These are phyloP conservation scores for Dillenia turbinata DNA, from an alignment of 164 flowering plant species.

Conservation along the genomic window DNA sequence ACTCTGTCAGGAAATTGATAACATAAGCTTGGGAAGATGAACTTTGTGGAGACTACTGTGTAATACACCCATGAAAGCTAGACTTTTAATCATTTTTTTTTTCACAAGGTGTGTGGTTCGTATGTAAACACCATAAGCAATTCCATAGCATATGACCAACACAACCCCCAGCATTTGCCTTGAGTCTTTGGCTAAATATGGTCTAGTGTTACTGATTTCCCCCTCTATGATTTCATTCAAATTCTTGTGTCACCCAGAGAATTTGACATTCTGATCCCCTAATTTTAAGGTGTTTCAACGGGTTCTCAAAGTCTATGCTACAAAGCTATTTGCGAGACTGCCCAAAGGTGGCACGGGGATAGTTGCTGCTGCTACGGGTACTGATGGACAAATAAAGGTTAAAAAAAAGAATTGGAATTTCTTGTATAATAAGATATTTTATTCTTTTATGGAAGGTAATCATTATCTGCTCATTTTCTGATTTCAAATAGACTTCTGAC, in stretches of 20 bases:
- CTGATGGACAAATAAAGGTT: conserved; percentile 98
- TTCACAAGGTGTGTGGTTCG: no score
- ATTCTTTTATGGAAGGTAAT: conserved; percentile 7
- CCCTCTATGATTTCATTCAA: no score
- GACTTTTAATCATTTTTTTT: no score
- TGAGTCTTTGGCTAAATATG: no score
- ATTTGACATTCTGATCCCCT: conserved; percentile 1
- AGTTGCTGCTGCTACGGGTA: conserved; percentile 98
- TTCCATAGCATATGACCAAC: no score
- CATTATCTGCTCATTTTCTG: conserved; percentile 5
- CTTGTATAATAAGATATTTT: background rate
- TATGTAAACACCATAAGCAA: no score
- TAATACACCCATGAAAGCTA: no score
- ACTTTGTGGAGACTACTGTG: no score
- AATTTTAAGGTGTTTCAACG: conserved; percentile 72
- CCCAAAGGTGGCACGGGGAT: conserved; percentile 94
- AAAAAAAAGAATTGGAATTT: conserved; percentile 4
- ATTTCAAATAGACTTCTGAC: conserved; percentile 69
- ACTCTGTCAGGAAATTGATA: no score
- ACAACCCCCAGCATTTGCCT: no score
- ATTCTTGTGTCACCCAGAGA: background rate
- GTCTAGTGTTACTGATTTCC: no score
- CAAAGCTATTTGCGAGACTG: conserved; percentile 74
- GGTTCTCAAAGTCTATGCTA: conserved; percentile 85
- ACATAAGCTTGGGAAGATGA: no score